Conservation (phyloP, 768 basidiomycete species). For the Sporobolomyces pararoseus region DNA sequence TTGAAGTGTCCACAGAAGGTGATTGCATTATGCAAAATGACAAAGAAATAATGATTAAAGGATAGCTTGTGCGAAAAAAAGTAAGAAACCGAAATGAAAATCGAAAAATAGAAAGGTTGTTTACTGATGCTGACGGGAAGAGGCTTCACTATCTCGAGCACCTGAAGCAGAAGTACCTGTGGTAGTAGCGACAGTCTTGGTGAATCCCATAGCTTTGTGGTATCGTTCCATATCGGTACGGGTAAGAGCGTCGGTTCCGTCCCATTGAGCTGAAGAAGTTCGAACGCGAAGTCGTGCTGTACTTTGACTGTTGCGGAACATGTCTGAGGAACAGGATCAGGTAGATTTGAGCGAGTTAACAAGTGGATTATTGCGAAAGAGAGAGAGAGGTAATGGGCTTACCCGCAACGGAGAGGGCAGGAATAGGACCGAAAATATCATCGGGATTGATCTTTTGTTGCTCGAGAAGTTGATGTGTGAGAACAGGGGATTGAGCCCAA, state of each 20-base stretch:
- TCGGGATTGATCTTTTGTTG: constrained; percentile 74
- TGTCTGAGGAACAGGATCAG: no score
- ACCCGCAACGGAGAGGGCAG: constrained; percentile 76
- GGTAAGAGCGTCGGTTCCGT: constrained; percentile 82
- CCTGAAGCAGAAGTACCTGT: neutral
- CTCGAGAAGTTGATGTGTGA: constrained; percentile 68
- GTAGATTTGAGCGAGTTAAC: neutral
- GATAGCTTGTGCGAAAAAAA: neutral
- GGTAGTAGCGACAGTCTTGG: neutral
- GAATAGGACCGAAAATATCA: constrained; percentile 84
- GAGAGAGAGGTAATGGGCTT: neutral
- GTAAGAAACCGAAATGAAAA: neutral
- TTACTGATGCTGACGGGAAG: neutral
- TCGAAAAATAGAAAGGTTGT: neutral
- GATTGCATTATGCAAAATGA: no score
- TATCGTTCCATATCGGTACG: constrained; percentile 80
- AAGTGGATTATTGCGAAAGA: neutral
- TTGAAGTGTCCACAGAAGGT: no score
- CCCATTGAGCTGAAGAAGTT: constrained; percentile 94
- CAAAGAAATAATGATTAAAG: no score
- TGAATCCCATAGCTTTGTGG: constrained; percentile 79
- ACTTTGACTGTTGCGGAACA: constrained; percentile 66
- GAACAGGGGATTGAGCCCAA: constrained; percentile 89
- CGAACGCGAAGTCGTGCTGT: constrained; percentile 79
- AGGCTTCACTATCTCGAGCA: neutral